These are phyloP conservation scores for Fistulifera solaris DNA, from an alignment of 108 stramenopile species.

Conservation along the genomic window DNA sequence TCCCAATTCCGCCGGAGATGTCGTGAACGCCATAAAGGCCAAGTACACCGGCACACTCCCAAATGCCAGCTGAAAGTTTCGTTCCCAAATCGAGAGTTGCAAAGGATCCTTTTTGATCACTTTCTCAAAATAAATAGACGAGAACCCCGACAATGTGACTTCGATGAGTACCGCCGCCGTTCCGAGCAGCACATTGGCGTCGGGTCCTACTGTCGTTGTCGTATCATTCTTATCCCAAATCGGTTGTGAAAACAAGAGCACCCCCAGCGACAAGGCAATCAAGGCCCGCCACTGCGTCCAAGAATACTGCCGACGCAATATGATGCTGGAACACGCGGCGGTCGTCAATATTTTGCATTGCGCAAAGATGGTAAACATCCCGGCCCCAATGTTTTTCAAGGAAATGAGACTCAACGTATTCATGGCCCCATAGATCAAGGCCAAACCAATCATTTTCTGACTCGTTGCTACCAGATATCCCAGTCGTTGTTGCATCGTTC, in stretches of 20 bases:
- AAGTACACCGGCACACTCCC: slow-evolving; percentile 63
- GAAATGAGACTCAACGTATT: slow-evolving; percentile 87
- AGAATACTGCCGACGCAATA: slow-evolving; percentile 67
- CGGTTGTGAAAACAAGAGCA: slow-evolving; percentile 80
- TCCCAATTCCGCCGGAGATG: slow-evolving; percentile 47
- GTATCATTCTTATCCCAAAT: slow-evolving; percentile 44
- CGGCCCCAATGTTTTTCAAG: slow-evolving; percentile 83
- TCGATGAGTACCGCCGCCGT: slow-evolving; percentile 82
- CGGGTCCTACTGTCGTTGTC: slow-evolving; percentile 5
- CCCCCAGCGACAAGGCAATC: slow-evolving; percentile 78
- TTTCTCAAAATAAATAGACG: slow-evolving; percentile 93
- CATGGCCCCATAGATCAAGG: slow-evolving; percentile 86
- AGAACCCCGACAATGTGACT: slow-evolving; percentile 86
- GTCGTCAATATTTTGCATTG: slow-evolving; percentile 93
- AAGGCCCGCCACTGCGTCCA: slow-evolving; percentile 87
- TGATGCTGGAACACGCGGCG: slow-evolving; percentile 74
- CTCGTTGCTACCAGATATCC: slow-evolving; percentile 56
- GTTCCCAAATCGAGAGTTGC: slow-evolving; percentile 82
- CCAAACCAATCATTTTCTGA: slow-evolving; percentile 78
- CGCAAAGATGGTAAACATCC: slow-evolving; percentile 82
- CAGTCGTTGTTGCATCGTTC: slow-evolving; percentile 22
- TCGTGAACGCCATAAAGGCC: slow-evolving; percentile 44
- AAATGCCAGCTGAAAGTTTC: slow-evolving; percentile 84
- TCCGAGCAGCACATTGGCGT: slow-evolving; percentile 55
- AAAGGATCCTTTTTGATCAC: slow-evolving; percentile 74